phyloP scores from a whole-genome alignment of 2,329 filamentous ascomycete genomes.

The Plectosphaerella sp. region DNA sequence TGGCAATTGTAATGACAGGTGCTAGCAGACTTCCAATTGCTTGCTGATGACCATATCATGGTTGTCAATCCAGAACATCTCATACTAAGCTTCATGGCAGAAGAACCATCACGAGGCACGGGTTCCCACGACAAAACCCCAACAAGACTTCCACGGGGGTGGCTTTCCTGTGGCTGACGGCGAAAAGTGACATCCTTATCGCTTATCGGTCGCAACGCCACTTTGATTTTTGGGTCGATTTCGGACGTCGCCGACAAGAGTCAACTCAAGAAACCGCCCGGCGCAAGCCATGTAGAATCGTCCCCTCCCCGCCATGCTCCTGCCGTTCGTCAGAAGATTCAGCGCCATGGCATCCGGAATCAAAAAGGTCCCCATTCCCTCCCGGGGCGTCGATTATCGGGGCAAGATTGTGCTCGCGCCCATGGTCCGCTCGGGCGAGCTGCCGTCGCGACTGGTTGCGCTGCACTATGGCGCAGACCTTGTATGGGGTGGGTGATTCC shows the following conservation, averaged over 20 bases:
- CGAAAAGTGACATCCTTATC: no score
- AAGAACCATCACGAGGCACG: no score
- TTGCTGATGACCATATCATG: no score
- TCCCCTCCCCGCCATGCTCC: constrained; percentile 22
- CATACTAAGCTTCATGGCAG: no score
- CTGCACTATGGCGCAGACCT: constrained; percentile 94
- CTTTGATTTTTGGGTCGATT: constrained; percentile 1
- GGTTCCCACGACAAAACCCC: no score
- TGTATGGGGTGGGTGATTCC: constrained; percentile 70
- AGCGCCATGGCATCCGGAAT: constrained; percentile 48
- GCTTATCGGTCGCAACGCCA: constrained; percentile 10
- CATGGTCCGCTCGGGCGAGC: constrained; percentile 96
- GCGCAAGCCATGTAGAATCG: constrained; percentile 3
- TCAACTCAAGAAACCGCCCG: neutral
- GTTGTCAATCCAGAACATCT: no score
- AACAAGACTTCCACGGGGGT: no score
- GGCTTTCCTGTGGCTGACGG: no score
- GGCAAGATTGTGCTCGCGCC: constrained; percentile 92
- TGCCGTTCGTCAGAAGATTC: constrained; percentile 35
- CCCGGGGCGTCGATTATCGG: constrained; percentile 86
- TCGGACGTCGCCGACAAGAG: constrained; percentile 5
- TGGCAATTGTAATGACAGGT: no score
- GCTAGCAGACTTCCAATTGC: no score
- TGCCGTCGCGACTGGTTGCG: constrained; percentile 82
- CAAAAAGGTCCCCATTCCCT: constrained; percentile 77